Base-by-base conservation (phyloP, 225 moss, liverwort and hornwort species). In the Rhytidiadelphus loreus region DNA sequence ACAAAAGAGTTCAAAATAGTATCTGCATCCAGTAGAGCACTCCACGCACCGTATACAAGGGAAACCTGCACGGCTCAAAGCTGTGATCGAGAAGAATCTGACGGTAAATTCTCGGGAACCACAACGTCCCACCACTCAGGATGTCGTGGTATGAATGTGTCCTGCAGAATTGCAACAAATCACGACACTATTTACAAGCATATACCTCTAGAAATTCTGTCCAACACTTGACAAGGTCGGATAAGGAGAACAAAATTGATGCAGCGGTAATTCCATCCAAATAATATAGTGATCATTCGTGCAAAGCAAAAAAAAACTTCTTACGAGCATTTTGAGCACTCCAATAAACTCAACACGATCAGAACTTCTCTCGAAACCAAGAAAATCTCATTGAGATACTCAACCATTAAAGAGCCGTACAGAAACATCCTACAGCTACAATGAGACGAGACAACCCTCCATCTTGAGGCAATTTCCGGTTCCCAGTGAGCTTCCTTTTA, bases 131-230 rank as follows among this genome's bases (percentile, higher is more conserved):
- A 88, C 93, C 94, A 96, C 72, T 95, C 89, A 21, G 95, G 92
- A 91, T 97, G 91, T n/a, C 96, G 92, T 25, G 96, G 96, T 81
- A 97, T 87, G 85, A 96, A 97, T 11, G 96, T 97, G 55, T 95
- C 95, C 85, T 94, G 92, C 87, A 46, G 59, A 90, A 88, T 56
- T 39, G 57, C 22, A 74, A 30, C 46, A 87, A 19, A 83, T 58
- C 28, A 72, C 19, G 37, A 23, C 52, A 82, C 6, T 53, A 37
- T 46, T 81, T 85, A 81, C 35, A 58, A 43, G 17, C 39, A 58
- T 8, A 11, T 11, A 56, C 61, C 83, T 33, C 53, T 83, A 84
- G 20, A 41, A 71, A 55, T 58, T 48, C 22, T 80, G 41, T 12
- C 37, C n/a, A 17, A 29, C 22, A 70, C 10, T 77, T 83, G 28